Evolutionary conservation across 1,284 basidiomycete genomes (phyloP), one percentile per base, ranked within the genome.

Genomic region (Irpex lacteus): DNA sequence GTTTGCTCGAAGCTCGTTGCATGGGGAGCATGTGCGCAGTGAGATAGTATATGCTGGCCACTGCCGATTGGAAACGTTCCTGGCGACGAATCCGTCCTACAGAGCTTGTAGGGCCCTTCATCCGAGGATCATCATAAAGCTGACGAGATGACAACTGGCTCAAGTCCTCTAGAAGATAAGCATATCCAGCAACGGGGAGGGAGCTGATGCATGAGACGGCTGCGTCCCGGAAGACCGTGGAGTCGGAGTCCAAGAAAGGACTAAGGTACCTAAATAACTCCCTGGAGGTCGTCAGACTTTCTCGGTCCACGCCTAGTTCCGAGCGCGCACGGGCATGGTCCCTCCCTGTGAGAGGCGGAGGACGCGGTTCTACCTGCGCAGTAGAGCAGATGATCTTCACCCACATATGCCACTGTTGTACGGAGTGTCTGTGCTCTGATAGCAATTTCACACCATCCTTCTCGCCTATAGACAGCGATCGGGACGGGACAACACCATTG

Each of bases 371-470:
- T 1, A 91, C 81, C 0, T 86, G 81, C 2, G 92, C 90, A 0
- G 92, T 95, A 15, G 91, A 86, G 69, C 92, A 95, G 5, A 96
- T 81, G 8, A 92, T 83, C 65, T 92, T 91, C 58, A 95, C 83
- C 89, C 94, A 97, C 34, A 90, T 81, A 65, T 92, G 86, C 96
- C 95, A 98, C 73, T 97, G 94, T 57, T 92, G 89, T 21, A 95
- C 86, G 47, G 90, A 76, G 7, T 80, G 75, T 66, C 81, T 83
- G 63, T 88, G 86, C 32, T 96, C 94, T 21, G 81, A 78, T 3
- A 88, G 76, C n/a, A 82, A 63, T 59, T 80, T 84, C 19, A 78
- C 66, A 0, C 82, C 82, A 63, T 88, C 85, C 60, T 79, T 81
- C 56, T 88, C 87, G 0, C 72, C 67, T 13, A 72, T 68, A 7